These are phyloP conservation scores for Puccinia coronata DNA, from an alignment of 1,284 basidiomycete genomes.

Conservation along the genomic window DNA sequence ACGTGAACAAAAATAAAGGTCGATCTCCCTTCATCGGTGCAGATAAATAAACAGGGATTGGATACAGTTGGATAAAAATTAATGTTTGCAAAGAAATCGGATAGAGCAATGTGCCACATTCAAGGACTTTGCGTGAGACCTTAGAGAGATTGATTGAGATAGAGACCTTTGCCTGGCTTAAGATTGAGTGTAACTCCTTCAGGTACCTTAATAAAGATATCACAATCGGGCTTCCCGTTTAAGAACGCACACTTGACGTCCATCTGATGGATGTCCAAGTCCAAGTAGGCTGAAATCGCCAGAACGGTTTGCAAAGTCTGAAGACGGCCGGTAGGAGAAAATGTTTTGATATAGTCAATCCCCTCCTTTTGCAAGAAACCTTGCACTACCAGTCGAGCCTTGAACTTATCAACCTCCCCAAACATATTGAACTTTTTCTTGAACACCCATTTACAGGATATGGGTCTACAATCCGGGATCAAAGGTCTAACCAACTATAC, in stretches of 20 bases:
- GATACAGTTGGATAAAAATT: not conserved
- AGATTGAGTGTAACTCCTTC: not conserved
- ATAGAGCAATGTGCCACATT: not conserved
- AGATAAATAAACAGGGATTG: too few relatives aligned
- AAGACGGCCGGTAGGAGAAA: conserved; percentile 21
- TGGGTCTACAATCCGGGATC: not conserved
- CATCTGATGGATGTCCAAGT: not conserved
- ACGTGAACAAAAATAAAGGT: too few relatives aligned
- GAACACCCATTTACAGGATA: conserved; percentile 28
- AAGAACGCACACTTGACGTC: too few relatives aligned
- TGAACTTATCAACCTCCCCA: conserved; percentile 5
- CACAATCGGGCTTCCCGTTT: not conserved
- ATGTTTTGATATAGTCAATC: conserved; percentile 1
- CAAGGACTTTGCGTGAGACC: conserved; percentile 25
- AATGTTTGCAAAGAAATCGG: not conserved
- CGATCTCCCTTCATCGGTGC: too few relatives aligned
- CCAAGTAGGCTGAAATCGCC: not conserved
- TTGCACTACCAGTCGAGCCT: conserved; percentile 2
- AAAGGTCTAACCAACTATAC: not conserved
- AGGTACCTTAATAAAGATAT: not conserved
- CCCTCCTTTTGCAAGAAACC: conserved; percentile 38
- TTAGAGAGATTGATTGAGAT: conserved; percentile 25
- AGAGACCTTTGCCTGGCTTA: not conserved
- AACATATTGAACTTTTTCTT: conserved; percentile 4
- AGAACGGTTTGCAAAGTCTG: not conserved